Conservation (phyloP, 345 rosid genomes). For the Citrus maxima region DNA sequence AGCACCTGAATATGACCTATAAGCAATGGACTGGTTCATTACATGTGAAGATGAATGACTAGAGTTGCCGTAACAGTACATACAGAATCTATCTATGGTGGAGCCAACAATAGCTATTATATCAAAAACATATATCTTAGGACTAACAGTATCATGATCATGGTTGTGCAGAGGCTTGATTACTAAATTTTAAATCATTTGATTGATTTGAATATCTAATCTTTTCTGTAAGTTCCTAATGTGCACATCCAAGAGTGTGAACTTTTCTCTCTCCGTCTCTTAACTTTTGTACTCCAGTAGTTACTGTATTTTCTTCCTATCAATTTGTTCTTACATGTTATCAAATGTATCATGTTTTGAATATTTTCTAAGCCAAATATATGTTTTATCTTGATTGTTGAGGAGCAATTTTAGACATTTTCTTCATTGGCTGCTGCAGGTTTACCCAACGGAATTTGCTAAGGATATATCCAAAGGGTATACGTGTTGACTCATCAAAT, state of each 20-base stretch:
- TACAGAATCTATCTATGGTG: not conserved
- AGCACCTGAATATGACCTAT: not conserved
- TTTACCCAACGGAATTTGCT: constrained; percentile 83
- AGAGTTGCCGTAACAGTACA: not conserved
- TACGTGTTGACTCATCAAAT: constrained; percentile 81
- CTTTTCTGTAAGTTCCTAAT: not conserved
- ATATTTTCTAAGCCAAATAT: not conserved
- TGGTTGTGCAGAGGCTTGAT: not conserved
- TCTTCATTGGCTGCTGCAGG: constrained; percentile 39
- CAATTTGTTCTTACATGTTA: not conserved
- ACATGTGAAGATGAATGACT: not conserved
- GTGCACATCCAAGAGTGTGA: not conserved
- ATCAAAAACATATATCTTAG: not conserved
- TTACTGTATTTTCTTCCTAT: not conserved
- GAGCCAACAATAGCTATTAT: not conserved
- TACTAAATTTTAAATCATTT: not conserved
- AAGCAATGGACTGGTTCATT: not conserved
- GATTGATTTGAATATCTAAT: not conserved
- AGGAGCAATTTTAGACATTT: not conserved
- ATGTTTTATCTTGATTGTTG: not conserved
- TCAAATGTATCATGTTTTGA: not conserved
- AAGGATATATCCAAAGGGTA: constrained; percentile 88
- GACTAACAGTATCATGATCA: not conserved
- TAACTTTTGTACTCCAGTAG: not conserved
- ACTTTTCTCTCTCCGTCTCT: not conserved